A percentile compares a stretch with the other conserved stretches of the same genome.
Conservation (phyloP, 2,329 filamentous ascomycete species). For the Fusarium pseudograminearum region DNA sequence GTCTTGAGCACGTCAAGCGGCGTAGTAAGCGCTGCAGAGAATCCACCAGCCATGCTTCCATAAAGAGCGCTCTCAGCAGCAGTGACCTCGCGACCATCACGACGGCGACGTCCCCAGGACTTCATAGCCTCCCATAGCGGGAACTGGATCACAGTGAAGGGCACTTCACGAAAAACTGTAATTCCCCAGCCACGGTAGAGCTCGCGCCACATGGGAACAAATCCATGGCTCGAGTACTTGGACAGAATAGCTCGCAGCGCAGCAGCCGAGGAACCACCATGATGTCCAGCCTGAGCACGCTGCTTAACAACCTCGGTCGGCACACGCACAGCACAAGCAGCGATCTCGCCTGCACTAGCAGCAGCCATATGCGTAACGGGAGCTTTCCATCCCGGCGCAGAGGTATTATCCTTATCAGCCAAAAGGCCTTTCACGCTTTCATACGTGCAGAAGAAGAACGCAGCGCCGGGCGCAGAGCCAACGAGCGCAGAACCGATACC, state of each 20-base stretch:
- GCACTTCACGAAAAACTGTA: constrained; percentile 94
- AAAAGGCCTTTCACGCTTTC: constrained; percentile 76
- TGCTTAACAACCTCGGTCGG: constrained; percentile 98
- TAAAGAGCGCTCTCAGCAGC: constrained; percentile 86
- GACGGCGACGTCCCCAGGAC: constrained; percentile 68
- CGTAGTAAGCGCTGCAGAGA: constrained; percentile 90
- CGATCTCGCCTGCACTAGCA: constrained; percentile 87
- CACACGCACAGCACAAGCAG: constrained; percentile 91
- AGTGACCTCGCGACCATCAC: constrained; percentile 63
- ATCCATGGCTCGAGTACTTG: constrained; percentile 57
- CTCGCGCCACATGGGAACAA: constrained; percentile 78
- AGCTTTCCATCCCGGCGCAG: constrained; percentile 42
- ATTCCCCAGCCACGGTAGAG: constrained; percentile 93
- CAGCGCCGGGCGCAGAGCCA: constrained; percentile 91
- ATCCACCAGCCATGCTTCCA: constrained; percentile 83
- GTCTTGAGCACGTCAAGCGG: constrained; percentile 98
- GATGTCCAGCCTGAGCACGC: constrained; percentile 88
- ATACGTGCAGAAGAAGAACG: constrained; percentile 97
- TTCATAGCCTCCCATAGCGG: constrained; percentile 97
- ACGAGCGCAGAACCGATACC: constrained; percentile 91
- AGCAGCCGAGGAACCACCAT: constrained; percentile 75
- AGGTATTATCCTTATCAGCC: constrained; percentile 47
- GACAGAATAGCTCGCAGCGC: constrained; percentile 78
- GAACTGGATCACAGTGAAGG: constrained; percentile 97
- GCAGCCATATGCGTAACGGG: constrained; percentile 81